Base-by-base conservation (phyloP, 2,329 filamentous ascomycete genomes). In the Helotiales sp. region DNA sequence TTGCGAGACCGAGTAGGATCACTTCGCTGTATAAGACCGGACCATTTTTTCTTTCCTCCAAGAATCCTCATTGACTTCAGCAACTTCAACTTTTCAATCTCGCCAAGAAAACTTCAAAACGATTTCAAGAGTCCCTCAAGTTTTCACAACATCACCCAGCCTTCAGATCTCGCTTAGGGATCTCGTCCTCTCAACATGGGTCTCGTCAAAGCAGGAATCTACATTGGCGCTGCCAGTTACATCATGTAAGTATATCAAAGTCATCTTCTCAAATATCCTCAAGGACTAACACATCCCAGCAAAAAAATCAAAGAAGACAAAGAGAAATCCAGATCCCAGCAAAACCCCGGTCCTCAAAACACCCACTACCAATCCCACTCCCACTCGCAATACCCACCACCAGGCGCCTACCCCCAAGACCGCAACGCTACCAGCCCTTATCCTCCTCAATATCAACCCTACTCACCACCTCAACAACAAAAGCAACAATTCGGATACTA, bases 181-280 rank as follows among this genome's bases (percentile, higher is more conserved):
- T 27, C 52, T 36, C 33, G 15, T 6, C 9, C 31, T 22, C 7
- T 44, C 40, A 27, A 31, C 22, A 57, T 57, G 54, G 54, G 54
- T 47, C 29, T 57, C 17, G 17, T 57, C 48, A 57, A 57, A 47
- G 33, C 49, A 13, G 54, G 54, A 31, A 52, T 57, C 12, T 25
- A 52, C 24, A 48, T 57, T 49, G 50, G 44, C 38, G 54, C 47
- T 24, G 49, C 42, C 27, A 48, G 44, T 15, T 31, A 46, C 38
- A 51, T 46, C 19, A 44, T 49, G 54, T 57, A 19, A 48, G 48
- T 56, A 8, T 17, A 6, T 15, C 27, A 6, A 15, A 30, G 4
- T 5, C 1, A 17, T 13, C 9, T n/a, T 31, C 13, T 8, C 1
- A 31, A 2, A 25, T 6, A 4, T 29, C 24, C n/a, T 29, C 15